Conservation (phyloP, 495 filamentous ascomycete genomes). For the Xylaria intraflava region DNA sequence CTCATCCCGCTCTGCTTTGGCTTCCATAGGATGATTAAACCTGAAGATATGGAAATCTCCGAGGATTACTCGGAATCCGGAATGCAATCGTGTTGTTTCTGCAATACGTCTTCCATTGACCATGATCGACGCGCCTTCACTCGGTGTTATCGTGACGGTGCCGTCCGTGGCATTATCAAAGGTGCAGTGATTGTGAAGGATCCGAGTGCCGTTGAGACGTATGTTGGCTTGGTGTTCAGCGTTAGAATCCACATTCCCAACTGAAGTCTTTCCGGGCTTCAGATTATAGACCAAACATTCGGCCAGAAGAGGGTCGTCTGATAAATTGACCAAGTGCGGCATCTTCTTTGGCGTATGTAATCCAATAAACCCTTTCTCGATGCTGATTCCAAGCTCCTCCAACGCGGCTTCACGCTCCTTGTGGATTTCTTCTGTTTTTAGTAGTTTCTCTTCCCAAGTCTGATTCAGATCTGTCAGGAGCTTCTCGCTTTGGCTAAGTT, state of each 20-base stretch:
- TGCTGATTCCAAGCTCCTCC: slow-evolving; percentile 96
- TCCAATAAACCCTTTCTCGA: slow-evolving; percentile 96
- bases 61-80: slow-evolving; percentile 89
- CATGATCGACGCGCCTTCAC: slow-evolving; percentile 90
- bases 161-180: slow-evolving; percentile 88
- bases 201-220: slow-evolving; percentile 86
- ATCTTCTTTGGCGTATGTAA: slow-evolving; percentile 96
- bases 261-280: slow-evolving; percentile 86
- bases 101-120: slow-evolving; percentile 88
- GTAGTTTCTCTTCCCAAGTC: slow-evolving; percentile 95
- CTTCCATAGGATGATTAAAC: slow-evolving; percentile 97
- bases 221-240: slow-evolving; percentile 78
- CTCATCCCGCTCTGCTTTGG: slow-evolving; percentile 84
- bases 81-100: slow-evolving; percentile 74
- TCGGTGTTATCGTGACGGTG: slow-evolving; percentile 80
- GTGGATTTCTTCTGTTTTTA: slow-evolving; percentile 93
- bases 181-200: slow-evolving; percentile 83
- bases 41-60: slow-evolving; percentile 99
- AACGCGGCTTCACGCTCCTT: slow-evolving; percentile 93
- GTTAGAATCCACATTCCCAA: slow-evolving; percentile 82
- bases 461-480: slow-evolving; percentile 94
- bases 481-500: slow-evolving; percentile 92
- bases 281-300: slow-evolving; percentile 98
- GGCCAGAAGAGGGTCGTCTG: slow-evolving; percentile 89
- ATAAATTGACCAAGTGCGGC: slow-evolving; percentile 97